Percentiles rank a stretch among this genome's conserved stretches.
Conservation (phyloP, 352 stramenopile species). For the Pythium pectinolyticum region DNA sequence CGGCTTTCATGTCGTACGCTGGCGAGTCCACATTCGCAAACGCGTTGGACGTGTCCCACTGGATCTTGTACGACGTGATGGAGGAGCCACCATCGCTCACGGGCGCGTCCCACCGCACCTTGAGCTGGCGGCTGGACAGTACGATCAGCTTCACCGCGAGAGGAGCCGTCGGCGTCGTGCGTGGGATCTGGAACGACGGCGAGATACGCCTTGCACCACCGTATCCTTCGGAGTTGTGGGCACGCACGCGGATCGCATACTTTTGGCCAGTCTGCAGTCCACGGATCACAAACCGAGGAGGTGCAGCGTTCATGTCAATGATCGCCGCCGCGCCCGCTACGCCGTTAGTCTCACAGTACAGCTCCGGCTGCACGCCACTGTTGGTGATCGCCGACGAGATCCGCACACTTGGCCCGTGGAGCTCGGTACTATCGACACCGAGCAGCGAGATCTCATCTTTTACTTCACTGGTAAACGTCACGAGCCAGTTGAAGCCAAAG, state of each 20-base stretch:
- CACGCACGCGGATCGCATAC: conserved; percentile 65
- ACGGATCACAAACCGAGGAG: conserved; percentile 40
- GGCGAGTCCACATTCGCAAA: conserved; percentile 79
- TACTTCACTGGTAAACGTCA: conserved; percentile 92
- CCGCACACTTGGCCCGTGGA: conserved; percentile 89
- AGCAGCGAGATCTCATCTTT: conserved; percentile 80
- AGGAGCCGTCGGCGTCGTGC: conserved; percentile 42
- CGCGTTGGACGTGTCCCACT: conserved; percentile 86
- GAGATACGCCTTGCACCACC: conserved; percentile 48
- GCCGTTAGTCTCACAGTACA: conserved; percentile 75
- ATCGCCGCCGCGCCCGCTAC: conserved; percentile 34
- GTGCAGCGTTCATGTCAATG: conserved; percentile 32
- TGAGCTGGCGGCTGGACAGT: conserved; percentile 69
- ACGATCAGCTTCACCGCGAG: conserved; percentile 46
- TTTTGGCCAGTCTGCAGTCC: conserved; percentile 54
- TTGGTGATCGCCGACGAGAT: conserved; percentile 74
- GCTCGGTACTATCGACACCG: conserved; percentile 86
- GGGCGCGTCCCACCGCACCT: conserved; percentile 75
- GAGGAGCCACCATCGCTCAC: conserved; percentile 58
- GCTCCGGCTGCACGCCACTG: conserved; percentile 62
- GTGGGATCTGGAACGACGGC: conserved; percentile 53
- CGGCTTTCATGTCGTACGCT: conserved; percentile 60
- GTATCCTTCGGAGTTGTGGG: conserved; percentile 63
- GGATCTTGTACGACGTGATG: conserved; percentile 88
- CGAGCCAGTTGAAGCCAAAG: conserved; percentile 94